Evolutionary conservation across 495 filamentous ascomycete genomes (phyloP), one percentile per base, ranked within the genome.

Genomic region (Talaromyces wortmannii): DNA sequence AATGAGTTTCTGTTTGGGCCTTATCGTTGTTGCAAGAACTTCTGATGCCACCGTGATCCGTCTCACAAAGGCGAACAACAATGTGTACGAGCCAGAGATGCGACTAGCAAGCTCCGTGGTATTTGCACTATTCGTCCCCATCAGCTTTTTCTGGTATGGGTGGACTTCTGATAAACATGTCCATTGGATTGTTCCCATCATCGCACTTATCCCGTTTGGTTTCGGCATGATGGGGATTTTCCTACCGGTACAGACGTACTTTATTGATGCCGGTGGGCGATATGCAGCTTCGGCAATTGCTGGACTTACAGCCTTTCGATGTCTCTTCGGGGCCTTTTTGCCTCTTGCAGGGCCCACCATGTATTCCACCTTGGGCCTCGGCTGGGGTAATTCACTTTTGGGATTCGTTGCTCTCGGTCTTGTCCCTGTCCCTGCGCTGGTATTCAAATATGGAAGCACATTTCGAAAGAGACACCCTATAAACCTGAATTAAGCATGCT

Each of bases 231-330:
- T 59, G 36, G 40, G 53, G 7, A 55, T 58, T 29, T 12, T 57
- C 4, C 49, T 48, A 11, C 30, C 57, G 2, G 29, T 56, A 81
- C 1, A 82, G 72, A 58, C 87, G 67, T 91, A 89, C 57, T 82
- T 84, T 51, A 89, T 84, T 45, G 78, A 86, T 15, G 82, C 81
- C 51, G 84, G 84, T 17, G 83, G 83, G 4, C 55, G 72, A 49
- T 86, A 85, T 59, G 84, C 86, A 0, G 85, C 86, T 6, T 70
- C 70, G 18, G 69, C 71, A 2, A 67, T 66, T 18, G 79, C 73
- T 5, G 76, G 73, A 0, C 69, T 76, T 29, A 73, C 72, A 0
- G 67, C 69, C 0, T 57, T 78, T 32, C 59, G 78, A n/a, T 70
- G 67, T 6, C 49, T 78, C 0, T 59, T 74, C 31, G 77, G 70